Evolutionary conservation across 1,139 yeast genomes (phyloP).

Genomic region (Sugiyamaella xylanicola): DNA sequence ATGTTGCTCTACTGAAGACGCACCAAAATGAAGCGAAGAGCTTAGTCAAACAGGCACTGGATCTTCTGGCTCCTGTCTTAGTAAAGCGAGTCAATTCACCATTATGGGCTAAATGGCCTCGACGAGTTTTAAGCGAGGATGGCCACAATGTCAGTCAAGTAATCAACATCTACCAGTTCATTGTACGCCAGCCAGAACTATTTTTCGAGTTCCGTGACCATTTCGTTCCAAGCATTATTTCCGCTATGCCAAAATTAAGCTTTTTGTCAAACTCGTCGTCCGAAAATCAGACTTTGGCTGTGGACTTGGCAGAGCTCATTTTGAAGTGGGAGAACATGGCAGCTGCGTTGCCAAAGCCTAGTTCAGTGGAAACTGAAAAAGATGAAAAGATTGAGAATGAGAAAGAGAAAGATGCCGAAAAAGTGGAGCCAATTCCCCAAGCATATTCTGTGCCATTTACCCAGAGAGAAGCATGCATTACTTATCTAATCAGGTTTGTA

Average conservation of each 20-base stretch:
- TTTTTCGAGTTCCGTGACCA: conserved; percentile 88
- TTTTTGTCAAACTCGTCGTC: conserved; percentile 76
- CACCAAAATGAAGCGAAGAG: conserved; percentile 84
- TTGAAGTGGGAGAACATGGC: conserved; percentile 73
- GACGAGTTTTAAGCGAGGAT: conserved; percentile 88
- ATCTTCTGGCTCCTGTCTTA: conserved; percentile 85
- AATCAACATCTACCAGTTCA: conserved; percentile 84
- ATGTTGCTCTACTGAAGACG: conserved; percentile 83
- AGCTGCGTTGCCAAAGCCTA: conserved; percentile 4
- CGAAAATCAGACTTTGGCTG: conserved; percentile 83
- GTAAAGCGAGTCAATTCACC: conserved; percentile 67
- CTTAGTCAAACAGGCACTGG: conserved; percentile 85
- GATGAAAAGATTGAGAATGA: conserved; percentile 8
- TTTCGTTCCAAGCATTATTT: conserved; percentile 81
- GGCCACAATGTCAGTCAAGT: conserved; percentile 82
- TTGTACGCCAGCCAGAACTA: conserved; percentile 81
- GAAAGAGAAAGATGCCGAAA: conserved; percentile 17
- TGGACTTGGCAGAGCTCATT: conserved; percentile 84
- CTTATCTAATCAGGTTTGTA: conserved; percentile 82
- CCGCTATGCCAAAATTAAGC: conserved; percentile 94
- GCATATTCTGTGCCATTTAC: conserved; percentile 67
- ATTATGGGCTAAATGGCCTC: conserved; percentile 94
- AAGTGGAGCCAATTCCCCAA: conserved; percentile 26
- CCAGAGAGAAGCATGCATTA: conserved; percentile 89
- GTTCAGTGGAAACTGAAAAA: conserved; percentile 22